Evolutionary conservation across 805 yeast species (phyloP).

Genomic region (Saturnispora mendoncae): DNA sequence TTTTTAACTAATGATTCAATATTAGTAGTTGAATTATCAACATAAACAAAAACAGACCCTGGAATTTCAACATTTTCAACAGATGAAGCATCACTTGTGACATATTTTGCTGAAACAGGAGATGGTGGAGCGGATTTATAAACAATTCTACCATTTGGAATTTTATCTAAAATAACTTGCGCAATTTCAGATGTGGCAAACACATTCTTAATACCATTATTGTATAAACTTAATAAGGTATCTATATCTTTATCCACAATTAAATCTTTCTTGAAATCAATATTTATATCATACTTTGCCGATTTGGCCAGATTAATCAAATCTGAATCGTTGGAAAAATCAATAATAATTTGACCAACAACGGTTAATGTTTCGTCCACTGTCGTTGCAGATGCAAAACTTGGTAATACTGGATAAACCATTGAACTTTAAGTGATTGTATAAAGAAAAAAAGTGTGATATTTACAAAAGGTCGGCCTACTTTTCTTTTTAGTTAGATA

Average conservation of each 20-base stretch:
- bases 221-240: conserved; percentile 19
- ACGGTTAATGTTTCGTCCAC: conserved; percentile 16
- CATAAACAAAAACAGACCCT: conserved; percentile 2
- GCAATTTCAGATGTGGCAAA: conserved; percentile 20
- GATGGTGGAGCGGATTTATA: conserved; percentile 15
- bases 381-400: conserved; percentile 14
- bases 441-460: not conserved
- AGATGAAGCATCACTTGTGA: conserved; percentile 7
- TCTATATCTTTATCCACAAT: conserved; percentile 18
- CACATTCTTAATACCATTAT: conserved; percentile 25
- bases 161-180: conserved; percentile 17
- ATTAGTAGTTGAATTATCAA: conserved; percentile 13
- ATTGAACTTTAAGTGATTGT: conserved; percentile 11
- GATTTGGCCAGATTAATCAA: conserved; percentile 13
- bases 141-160: conserved; percentile 30
- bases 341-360: conserved; percentile 25
- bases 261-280: conserved; percentile 18
- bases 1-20: conserved; percentile 21
- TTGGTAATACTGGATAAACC: conserved; percentile 30
- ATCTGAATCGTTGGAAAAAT: conserved; percentile 15
- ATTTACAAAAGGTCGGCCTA: not conserved
- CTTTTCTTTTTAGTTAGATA: too few relatives aligned
- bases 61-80: conserved; percentile 3
- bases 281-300: conserved; percentile 12
- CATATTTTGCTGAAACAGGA: conserved; percentile 13